phyloP scores from a whole-genome alignment of 352 stramenopile species.

The Phytophthora ramorum region DNA sequence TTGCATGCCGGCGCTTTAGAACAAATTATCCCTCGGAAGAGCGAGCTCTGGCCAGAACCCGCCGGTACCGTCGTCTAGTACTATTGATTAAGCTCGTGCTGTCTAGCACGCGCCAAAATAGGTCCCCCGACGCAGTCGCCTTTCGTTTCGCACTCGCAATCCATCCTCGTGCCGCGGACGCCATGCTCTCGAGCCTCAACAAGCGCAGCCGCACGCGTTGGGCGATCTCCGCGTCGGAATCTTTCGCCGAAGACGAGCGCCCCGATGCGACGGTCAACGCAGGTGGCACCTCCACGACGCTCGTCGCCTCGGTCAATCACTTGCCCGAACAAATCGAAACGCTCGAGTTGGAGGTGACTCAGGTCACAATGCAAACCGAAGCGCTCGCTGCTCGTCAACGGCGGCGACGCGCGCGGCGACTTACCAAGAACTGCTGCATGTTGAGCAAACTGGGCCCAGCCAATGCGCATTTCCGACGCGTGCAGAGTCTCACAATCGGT shows the following conservation, averaged over 20 bases:
- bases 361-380: slow-evolving; percentile 9
- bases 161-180: background rate
- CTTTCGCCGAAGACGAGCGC: background rate
- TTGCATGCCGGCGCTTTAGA: too few relatives aligned
- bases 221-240: background rate
- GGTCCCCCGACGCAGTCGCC: background rate
- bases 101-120: slow-evolving; percentile 12
- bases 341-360: slow-evolving; percentile 15
- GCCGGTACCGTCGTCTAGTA: too few relatives aligned
- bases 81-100: background rate
- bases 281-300: background rate
- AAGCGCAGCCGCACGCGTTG: slow-evolving; percentile 23
- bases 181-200: slow-evolving; percentile 31
- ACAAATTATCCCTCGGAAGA: too few relatives aligned
- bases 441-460: slow-evolving; percentile 39
- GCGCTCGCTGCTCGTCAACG: slow-evolving; percentile 1
- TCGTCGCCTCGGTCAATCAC: background rate
- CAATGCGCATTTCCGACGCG: slow-evolving; percentile 44
- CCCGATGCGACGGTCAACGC: background rate
- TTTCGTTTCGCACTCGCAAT: slow-evolving; percentile 1
- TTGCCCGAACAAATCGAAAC: slow-evolving; percentile 2
- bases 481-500: slow-evolving; percentile 10
- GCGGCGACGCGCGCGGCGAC: slow-evolving; percentile 20
- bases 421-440: slow-evolving; percentile 56
- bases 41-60: too few relatives aligned